phyloP scores from a whole-genome alignment of 306 rosid species.

The Medicago lupulina region DNA sequence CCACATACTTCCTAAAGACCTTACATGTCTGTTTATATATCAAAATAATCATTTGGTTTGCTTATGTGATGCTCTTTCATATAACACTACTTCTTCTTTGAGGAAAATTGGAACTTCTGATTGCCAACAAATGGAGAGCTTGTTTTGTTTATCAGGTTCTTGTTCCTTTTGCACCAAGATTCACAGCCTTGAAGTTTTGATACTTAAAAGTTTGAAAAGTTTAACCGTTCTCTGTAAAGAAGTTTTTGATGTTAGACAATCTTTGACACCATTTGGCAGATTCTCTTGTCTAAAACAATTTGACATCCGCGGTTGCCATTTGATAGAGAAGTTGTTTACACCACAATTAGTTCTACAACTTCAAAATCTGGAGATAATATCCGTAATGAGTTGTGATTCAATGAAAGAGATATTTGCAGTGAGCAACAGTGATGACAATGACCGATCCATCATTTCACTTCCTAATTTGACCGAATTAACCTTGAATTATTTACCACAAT shows the following conservation, averaged over 20 bases:
- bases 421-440: not conserved
- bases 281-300: slow-evolving; percentile 22
- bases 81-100: not conserved
- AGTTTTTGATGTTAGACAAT: not conserved
- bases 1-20: slow-evolving; percentile 20
- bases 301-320: not conserved
- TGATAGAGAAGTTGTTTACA: slow-evolving; percentile 26
- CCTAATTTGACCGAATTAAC: not conserved
- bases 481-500: not conserved
- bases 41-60: not conserved
- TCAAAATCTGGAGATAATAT: not conserved
- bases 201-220: not conserved
- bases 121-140: not conserved
- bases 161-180: not conserved
- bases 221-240: not conserved
- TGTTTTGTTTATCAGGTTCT: slow-evolving; percentile 16
- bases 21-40: rapidly evolving
- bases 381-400: rapidly evolving
- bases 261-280: not conserved
- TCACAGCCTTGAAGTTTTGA: slow-evolving; percentile 5
- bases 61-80: slow-evolving; percentile 16
- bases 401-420: not conserved
- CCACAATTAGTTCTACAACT: not conserved
- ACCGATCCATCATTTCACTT: not conserved
- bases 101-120: rapidly evolving